Evolutionary conservation across 2,329 filamentous ascomycete species (phyloP), one percentile per base, ranked within the genome.

Genomic region (Sarocladium kiliense): DNA sequence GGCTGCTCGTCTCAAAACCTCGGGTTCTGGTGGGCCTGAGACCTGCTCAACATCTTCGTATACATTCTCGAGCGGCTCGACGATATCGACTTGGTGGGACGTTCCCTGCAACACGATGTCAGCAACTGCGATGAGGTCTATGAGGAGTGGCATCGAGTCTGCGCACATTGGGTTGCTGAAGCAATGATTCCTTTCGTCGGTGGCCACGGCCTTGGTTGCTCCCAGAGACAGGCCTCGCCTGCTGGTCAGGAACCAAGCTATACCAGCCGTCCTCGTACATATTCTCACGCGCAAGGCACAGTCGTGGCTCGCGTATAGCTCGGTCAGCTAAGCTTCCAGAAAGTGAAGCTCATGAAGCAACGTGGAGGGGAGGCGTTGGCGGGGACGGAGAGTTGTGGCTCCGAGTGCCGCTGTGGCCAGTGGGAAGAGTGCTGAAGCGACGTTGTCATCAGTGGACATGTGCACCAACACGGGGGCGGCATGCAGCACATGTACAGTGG

Each of bases 181-280:
- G 76, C 53, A 92, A 77, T 39, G 87, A 89, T 66, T 86, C 80
- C 64, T 81, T 84, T 57, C 88, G 82, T 60, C 80, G 81, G 65
- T 88, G 87, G 53, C 78, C 79, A 44, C 76, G 62, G 49, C 71
- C 64, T 56, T 76, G 72, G 30, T 64, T 65, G 39, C 76, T 72
- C 23, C 74, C 70, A 18, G 50, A 26, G 12, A 18, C 50, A 2
- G 32, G 26, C 34, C 34, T 39, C 10, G n/a, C 10, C 14, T 39
- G 50, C 50, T 53, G 50, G 55, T 87, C 82, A 25, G 87, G 81
- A 60, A 89, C 82, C 66, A 90, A 86, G 67, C 81, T 89, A 73
- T 92, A 91, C 88, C 89, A 93, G 27, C 87, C 85, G 70, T 93
- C 89, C 71, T 93, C 89, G 69, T 89, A 89, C 87, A 91, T 91